A percentile compares a stretch with the other conserved stretches of the same genome.
Conservation (phyloP, 2,329 filamentous ascomycete species). For the Exophiala oligosperma region DNA sequence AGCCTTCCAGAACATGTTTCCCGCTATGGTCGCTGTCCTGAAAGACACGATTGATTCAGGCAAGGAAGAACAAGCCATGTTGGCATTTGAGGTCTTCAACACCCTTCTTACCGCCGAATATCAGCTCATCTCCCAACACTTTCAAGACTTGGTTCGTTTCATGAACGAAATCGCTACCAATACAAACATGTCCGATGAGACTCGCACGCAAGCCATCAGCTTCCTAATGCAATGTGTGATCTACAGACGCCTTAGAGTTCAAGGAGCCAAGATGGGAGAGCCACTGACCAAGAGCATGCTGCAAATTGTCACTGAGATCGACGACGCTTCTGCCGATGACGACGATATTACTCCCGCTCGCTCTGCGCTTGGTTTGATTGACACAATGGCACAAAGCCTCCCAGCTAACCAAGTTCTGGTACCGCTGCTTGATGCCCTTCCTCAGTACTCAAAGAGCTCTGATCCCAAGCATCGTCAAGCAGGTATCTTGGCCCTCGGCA, state of each 20-base stretch:
- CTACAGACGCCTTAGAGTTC: slow-evolving; percentile 93
- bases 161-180: slow-evolving; percentile 87
- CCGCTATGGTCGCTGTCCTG: slow-evolving; percentile 84
- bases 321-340: slow-evolving; percentile 61
- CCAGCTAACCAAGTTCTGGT: slow-evolving; percentile 94
- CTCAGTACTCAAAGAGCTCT: slow-evolving; percentile 72
- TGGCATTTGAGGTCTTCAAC: slow-evolving; percentile 96
- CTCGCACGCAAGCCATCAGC: slow-evolving; percentile 82
- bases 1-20: slow-evolving; percentile 77
- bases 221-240: slow-evolving; percentile 92
- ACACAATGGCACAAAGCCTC: slow-evolving; percentile 82
- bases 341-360: slow-evolving; percentile 84
- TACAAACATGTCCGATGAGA: slow-evolving; percentile 76
- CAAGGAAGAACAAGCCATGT: slow-evolving; percentile 85
- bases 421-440: slow-evolving; percentile 82
- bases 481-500: slow-evolving; percentile 86
- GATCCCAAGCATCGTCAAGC: slow-evolving; percentile 82
- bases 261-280: slow-evolving; percentile 82
- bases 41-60: slow-evolving; percentile 77
- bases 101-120: slow-evolving; percentile 89
- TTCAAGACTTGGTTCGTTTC: slow-evolving; percentile 87
- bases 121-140: slow-evolving; percentile 77
- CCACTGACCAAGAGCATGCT: slow-evolving; percentile 85
- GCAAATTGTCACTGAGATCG: slow-evolving; percentile 85
- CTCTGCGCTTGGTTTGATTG: slow-evolving; percentile 81